Conservation (phyloP, 73 alveolate species). For the Durusdinium trenchii region DNA sequence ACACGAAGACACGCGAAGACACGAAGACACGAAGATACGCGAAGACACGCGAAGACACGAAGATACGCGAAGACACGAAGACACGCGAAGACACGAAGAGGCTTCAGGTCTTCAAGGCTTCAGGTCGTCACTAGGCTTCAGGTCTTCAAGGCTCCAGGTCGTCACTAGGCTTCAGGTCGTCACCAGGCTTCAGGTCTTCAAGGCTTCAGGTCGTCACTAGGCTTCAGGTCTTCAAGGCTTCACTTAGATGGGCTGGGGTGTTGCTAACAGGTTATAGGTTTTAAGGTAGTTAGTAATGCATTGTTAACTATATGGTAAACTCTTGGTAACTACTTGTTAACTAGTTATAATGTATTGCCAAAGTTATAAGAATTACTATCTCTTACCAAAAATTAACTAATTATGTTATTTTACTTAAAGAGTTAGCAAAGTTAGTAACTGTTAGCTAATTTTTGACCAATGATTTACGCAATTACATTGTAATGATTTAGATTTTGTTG, state of each 20-base stretch:
- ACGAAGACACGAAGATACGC: too few relatives aligned
- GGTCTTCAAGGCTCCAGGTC: too few relatives aligned
- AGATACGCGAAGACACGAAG: too few relatives aligned
- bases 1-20: too few relatives aligned
- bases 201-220: too few relatives aligned
- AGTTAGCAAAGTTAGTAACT: constrained; percentile 10
- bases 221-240: neutral
- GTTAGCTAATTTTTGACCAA: constrained; percentile 3
- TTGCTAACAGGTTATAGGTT: neutral
- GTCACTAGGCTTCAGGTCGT: too few relatives aligned
- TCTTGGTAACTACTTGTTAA: neutral
- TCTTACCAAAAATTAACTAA: neutral
- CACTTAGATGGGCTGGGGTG: constrained; percentile 44
- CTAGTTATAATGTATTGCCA: neutral
- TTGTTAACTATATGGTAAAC: neutral
- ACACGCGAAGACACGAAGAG: too few relatives aligned
- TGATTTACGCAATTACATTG: neutral
- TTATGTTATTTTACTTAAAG: neutral
- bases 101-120: too few relatives aligned
- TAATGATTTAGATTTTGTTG: neutral
- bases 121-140: too few relatives aligned
- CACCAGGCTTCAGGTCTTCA: too few relatives aligned
- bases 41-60: too few relatives aligned
- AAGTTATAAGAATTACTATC: neutral
- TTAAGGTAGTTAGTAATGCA: neutral